Evolutionary conservation across 2,329 filamentous ascomycete genomes (phyloP), one percentile per base, ranked within the genome.

Genomic region (Neonectria punicea): DNA sequence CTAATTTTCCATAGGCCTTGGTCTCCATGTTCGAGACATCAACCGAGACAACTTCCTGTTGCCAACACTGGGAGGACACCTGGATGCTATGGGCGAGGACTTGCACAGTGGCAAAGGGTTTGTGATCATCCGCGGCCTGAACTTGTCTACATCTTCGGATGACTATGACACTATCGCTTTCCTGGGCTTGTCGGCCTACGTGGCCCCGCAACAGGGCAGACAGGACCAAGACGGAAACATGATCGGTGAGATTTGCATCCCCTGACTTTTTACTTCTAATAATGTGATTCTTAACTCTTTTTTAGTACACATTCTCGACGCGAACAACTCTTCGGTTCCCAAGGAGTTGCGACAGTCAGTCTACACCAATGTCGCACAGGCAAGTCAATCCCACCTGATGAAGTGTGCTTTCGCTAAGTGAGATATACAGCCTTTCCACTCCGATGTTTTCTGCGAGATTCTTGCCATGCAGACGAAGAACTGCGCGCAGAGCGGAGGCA

Each of bases 401-500:
- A 9, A 20, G 22, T 30, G 22, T 30, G 11, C 10, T 25, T 11
- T 16, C 20, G 51, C 30, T 53, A 2, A 39, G 18, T 16, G 14
- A 30, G 8, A 18, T 34, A 1, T 2, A 10, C 13, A 53, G 51
- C 51, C 51, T 10, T 53, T 53, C 34, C 51, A 53, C 20, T 39
- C 51, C n/a, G 51, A 53, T 16, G 20, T 53, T 7, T 36, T 34
- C 9, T 53, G 51, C 13, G 51, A 53, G 11, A 13, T 39, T 4
- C 34, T 53, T 18, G 30, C 51, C n/a, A 10, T 71, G 57, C 63
- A 67, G 30, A 53, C 25, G 13, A 53, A n/a, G 46, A 14, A 30
- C 43, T 54, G 44, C 18, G 39, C 34, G 14, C 14, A 34, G 8
- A 32, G 25, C 20, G 32, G 56, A 28, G 25, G 46, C 53, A 80